These are phyloP conservation scores for Thuidium tamariscinum DNA, from an alignment of 225 moss, liverwort and hornwort genomes.

Conservation along the genomic window DNA sequence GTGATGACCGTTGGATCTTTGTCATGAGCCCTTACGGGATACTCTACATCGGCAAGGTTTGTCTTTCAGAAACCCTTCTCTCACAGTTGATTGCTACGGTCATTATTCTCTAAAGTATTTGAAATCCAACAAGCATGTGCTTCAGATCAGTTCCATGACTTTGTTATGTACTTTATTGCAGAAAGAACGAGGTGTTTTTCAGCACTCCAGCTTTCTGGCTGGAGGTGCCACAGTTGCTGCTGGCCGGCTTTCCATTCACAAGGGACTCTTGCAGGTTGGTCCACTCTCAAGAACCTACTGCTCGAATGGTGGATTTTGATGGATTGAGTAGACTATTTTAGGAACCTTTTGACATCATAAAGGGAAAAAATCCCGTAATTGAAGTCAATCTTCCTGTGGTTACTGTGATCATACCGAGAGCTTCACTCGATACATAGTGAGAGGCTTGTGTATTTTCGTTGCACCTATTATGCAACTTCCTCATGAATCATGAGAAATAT, in stretches of 20 bases:
- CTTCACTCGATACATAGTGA: not conserved
- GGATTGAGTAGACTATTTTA: not conserved
- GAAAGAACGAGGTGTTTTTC: slow-evolving; percentile 75
- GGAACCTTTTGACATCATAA: not conserved
- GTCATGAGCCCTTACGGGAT: slow-evolving; percentile 81
- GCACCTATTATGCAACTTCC: not conserved
- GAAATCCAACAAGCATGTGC: not conserved
- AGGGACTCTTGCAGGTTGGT: slow-evolving; percentile 62
- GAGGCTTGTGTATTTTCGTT: not conserved
- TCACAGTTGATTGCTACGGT: not conserved
- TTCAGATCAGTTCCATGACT: not conserved
- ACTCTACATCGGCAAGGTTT: slow-evolving; percentile 67
- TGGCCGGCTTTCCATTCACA: slow-evolving; percentile 48
- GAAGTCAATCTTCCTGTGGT: not conserved
- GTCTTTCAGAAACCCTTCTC: not conserved
- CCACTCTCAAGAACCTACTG: not conserved
- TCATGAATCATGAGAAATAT: not conserved
- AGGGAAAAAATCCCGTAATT: no score
- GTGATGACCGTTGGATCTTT: slow-evolving; percentile 81
- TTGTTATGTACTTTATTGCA: not conserved
- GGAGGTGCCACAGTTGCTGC: slow-evolving; percentile 89
- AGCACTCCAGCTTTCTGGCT: slow-evolving; percentile 94
- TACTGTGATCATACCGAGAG: not conserved
- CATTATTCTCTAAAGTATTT: not conserved
- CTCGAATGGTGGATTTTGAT: not conserved